A percentile compares a stretch with the other conserved stretches of the same genome.
phyloP scores from a whole-genome alignment of 2,329 filamentous ascomycete genomes.

The Huntiella abstrusa region DNA sequence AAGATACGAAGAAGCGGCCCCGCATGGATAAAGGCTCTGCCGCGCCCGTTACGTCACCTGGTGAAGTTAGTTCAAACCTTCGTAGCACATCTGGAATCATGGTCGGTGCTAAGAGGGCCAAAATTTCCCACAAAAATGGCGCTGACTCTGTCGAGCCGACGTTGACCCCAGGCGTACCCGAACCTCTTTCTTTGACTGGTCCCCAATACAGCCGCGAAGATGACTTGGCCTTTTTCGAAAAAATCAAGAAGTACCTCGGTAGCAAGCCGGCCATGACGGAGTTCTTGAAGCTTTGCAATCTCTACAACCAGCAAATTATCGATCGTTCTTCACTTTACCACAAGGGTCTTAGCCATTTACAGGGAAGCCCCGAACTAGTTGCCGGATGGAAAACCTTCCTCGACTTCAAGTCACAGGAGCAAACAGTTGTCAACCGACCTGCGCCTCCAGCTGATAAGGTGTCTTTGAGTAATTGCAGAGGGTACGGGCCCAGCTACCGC shows the following conservation, averaged over 20 bases:
- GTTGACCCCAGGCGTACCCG: constrained; percentile 70
- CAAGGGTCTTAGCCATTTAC: constrained; percentile 71
- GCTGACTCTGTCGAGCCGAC: constrained; percentile 60
- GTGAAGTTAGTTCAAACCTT: constrained; percentile 7
- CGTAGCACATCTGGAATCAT: constrained; percentile 7
- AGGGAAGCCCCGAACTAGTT: constrained; percentile 75
- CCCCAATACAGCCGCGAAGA: constrained; percentile 60
- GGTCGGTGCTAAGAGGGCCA: constrained; percentile 40
- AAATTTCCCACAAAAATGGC: constrained; percentile 50
- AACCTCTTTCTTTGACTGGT: constrained; percentile 62
- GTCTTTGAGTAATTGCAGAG: constrained; percentile 87
- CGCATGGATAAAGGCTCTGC: constrained; percentile 38
- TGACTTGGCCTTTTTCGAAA: constrained; percentile 85
- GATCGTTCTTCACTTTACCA: constrained; percentile 67
- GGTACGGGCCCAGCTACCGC: constrained; percentile 88
- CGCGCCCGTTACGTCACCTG: constrained; percentile 15
- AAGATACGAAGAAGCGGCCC: constrained; percentile 79
- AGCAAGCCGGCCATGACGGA: constrained; percentile 89
- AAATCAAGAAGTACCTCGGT: constrained; percentile 86
- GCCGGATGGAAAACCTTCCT: constrained; percentile 75
- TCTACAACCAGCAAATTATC: constrained; percentile 85
- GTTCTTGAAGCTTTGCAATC: constrained; percentile 90
- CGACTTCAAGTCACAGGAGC: constrained; percentile 55
- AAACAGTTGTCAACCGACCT: constrained; percentile 60
- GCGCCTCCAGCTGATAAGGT: constrained; percentile 61